Evolutionary conservation across 1,284 basidiomycete species (phyloP), one percentile per base, ranked within the genome.

Genomic region (Prillingera fragicola): DNA sequence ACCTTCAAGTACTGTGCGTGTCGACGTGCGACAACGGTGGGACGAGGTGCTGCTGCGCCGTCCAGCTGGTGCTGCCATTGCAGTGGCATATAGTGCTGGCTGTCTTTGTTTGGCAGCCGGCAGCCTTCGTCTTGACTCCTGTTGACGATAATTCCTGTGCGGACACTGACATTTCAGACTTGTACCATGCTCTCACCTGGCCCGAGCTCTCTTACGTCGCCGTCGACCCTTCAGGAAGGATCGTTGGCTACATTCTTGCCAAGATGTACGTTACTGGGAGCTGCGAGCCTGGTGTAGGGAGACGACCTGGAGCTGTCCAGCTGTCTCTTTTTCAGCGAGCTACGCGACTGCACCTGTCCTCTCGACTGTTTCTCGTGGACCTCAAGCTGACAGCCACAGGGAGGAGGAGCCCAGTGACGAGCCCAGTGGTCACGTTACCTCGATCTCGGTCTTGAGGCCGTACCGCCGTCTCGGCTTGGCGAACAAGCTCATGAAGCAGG

Each of bases 151-250:
- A n/a, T n/a, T n/a, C n/a, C n/a, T n/a, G n/a, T n/a, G n/a, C n/a
- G n/a, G n/a, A n/a, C n/a, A 25, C 44, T 52, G 9, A 42, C 45
- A 31, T 3, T 8, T 4, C 41, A 95, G 91, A 94, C 76, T 77
- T 90, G 38, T 90, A 88, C 67, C 88, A 94, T 63, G 77, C 81
- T 7, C 73, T 92, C 61, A 89, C 84, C 8, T 97, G 92, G 92
- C 92, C 92, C 1, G 83, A 89, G 55, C 77, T 96, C 18, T 94
- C 89, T 3, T 97, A 86, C 65, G 89, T 97, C 15, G 92, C 91
- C 0, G 89, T 94, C 63, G 88, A 94, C 61, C 79, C 82, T 49
- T 83, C 83, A 60, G 89, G 91, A 0, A 77, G 87, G 38, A 83
- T 96, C 36, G 89, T 97, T 1, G 92, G 92, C 18, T 96, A 96